Evolutionary conservation across 2,329 filamentous ascomycete genomes (phyloP).

Genomic region (Tolypocladium endophyticum): DNA sequence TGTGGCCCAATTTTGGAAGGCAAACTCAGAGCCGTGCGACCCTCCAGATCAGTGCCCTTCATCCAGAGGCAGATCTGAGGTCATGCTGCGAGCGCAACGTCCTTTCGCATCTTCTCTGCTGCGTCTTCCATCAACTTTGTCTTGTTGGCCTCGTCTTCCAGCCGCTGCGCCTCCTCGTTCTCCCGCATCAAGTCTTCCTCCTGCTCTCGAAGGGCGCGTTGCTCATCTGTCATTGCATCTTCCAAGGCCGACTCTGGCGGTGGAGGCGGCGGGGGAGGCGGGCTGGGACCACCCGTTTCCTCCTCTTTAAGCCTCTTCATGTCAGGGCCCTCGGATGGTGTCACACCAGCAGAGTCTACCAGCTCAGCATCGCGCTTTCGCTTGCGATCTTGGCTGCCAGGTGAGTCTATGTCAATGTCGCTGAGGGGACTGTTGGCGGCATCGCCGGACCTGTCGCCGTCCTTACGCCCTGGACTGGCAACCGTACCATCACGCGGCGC

Average conservation of each 20-base stretch:
- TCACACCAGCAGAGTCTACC: slow-evolving; percentile 30
- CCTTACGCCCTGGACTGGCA: slow-evolving; percentile 7
- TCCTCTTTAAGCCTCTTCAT: slow-evolving; percentile 42
- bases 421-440: slow-evolving; percentile 26
- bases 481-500: background rate
- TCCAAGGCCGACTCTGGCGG: slow-evolving; percentile 28
- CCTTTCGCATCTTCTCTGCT: slow-evolving; percentile 11
- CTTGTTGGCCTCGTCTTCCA: slow-evolving; percentile 35
- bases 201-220: slow-evolving; percentile 35
- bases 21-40: background rate
- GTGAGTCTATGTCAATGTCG: slow-evolving; percentile 32
- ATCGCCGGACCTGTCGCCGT: slow-evolving; percentile 7
- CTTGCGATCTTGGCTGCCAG: slow-evolving; percentile 45
- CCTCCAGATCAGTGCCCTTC: background rate
- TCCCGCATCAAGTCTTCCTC: slow-evolving; percentile 39
- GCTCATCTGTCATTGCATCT: slow-evolving; percentile 28
- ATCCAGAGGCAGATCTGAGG: background rate
- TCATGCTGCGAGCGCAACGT: slow-evolving; percentile 9
- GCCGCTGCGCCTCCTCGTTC: slow-evolving; percentile 43
- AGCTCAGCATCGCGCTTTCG: slow-evolving; percentile 45
- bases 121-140: slow-evolving; percentile 15
- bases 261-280: slow-evolving; percentile 39
- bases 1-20: background rate
- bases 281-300: slow-evolving; percentile 24
- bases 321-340: slow-evolving; percentile 45